A percentile compares a stretch with the other conserved stretches of the same genome.
Evolutionary conservation across 352 stramenopile species (phyloP).

Genomic region (Globisporangium cylindrosporum): DNA sequence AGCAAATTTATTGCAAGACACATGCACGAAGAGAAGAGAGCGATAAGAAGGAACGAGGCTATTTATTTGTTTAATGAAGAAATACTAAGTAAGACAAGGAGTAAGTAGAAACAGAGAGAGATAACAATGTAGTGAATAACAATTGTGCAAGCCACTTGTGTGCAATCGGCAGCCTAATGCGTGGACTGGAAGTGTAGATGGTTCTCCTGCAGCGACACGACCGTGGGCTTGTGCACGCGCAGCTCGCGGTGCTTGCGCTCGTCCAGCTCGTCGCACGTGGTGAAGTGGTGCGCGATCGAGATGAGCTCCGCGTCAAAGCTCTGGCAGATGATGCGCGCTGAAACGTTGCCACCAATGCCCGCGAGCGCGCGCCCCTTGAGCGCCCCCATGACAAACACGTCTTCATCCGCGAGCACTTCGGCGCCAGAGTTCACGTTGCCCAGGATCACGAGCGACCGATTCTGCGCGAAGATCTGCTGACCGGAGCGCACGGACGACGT

Average conservation of each 20-base stretch:
- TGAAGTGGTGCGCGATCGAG: conserved; percentile 89
- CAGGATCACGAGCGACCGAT: conserved; percentile 76
- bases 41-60: not conserved
- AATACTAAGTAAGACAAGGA: conserved; percentile 1
- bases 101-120: conserved; percentile 4
- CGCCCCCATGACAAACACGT: conserved; percentile 79
- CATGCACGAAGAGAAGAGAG: not conserved
- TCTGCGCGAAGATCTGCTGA: conserved; percentile 87
- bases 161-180: not conserved
- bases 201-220: conserved; percentile 56
- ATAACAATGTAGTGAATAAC: not conserved
- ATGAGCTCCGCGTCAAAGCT: conserved; percentile 89
- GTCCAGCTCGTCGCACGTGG: conserved; percentile 78
- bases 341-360: conserved; percentile 73
- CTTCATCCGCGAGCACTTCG: conserved; percentile 84
- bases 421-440: conserved; percentile 86
- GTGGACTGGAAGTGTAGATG: conserved; percentile 66
- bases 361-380: conserved; percentile 85
- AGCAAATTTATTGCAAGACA: not conserved
- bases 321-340: conserved; percentile 65
- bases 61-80: conserved; percentile 4
- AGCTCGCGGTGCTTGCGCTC: conserved; percentile 35
- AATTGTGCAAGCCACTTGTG: not conserved
- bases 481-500: conserved; percentile 75
- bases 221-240: conserved; percentile 50